Evolutionary conservation across 441 rosid genomes (phyloP).

Genomic region (Euphorbia schlechtendalii): DNA sequence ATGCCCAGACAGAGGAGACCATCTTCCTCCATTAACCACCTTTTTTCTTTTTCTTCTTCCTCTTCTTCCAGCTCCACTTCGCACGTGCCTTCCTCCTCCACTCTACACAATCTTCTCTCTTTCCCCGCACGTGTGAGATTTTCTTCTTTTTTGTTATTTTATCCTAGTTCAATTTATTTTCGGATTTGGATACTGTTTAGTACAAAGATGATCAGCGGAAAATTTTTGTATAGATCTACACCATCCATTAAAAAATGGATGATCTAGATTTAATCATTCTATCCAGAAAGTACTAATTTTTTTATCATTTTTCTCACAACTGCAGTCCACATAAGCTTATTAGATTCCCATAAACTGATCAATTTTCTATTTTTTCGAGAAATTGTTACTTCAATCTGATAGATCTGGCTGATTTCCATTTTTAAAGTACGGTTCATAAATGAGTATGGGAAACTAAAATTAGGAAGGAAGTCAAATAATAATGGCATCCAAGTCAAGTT

Average conservation of each 20-base stretch:
- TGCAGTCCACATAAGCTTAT: no score
- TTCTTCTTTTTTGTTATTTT: neutral
- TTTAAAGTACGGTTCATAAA: neutral
- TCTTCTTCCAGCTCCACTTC: conserved; percentile 55
- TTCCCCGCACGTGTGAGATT: conserved; percentile 74
- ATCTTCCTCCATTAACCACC: conserved; percentile 44
- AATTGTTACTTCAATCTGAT: neutral
- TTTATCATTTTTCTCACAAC: no score
- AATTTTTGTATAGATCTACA: no score
- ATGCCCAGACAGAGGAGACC: conserved; percentile 84
- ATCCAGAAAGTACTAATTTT: no score
- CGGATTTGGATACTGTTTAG: no score
- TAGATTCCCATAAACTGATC: no score
- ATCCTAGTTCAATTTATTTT: no score
- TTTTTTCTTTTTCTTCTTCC: conserved; percentile 34
- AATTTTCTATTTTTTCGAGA: no score
- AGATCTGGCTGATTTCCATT: neutral
- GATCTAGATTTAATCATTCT: no score
- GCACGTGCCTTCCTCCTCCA: conserved; percentile 23
- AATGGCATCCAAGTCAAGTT: conserved; percentile 4
- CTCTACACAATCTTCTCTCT: conserved; percentile 14
- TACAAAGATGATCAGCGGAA: no score
- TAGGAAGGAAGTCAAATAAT: neutral
- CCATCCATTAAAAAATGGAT: no score
- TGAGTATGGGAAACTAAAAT: conserved; percentile 1